These are phyloP conservation scores for Setaria viridis DNA, from an alignment of 202 grass and related monocot species.

Conservation along the genomic window DNA sequence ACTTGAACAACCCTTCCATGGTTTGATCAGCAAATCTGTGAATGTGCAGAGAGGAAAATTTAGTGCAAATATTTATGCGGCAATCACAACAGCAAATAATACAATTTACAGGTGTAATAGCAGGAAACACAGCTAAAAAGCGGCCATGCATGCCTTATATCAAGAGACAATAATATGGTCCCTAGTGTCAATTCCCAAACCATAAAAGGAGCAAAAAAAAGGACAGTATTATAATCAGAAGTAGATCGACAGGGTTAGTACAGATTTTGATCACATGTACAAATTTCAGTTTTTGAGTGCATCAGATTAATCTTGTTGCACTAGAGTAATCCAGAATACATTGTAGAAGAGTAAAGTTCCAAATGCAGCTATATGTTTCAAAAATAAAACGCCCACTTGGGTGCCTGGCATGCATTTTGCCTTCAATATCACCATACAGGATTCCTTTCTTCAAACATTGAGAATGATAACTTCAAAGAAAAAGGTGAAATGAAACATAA, in stretches of 20 bases:
- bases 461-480: not conserved
- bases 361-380: not conserved
- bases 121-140: not conserved
- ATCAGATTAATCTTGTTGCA: not conserved
- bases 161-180: not conserved
- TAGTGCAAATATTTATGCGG: not conserved
- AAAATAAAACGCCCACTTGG: not conserved
- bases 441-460: not conserved
- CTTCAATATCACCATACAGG: not conserved
- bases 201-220: too few relatives aligned
- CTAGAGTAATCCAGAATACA: not conserved
- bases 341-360: not conserved
- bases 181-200: not conserved
- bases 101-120: not conserved
- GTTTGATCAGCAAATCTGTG: constrained; percentile 23
- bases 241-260: not conserved
- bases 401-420: not conserved
- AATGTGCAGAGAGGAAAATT: constrained; percentile 1
- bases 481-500: not conserved
- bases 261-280: not conserved
- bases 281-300: not conserved
- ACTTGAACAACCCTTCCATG: constrained; percentile 37
- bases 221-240: not conserved
- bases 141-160: not conserved
- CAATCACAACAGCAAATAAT: not conserved